Evolutionary conservation across 164 flowering plant genomes (phyloP).

Genomic region (Tinospora cordifolia): DNA sequence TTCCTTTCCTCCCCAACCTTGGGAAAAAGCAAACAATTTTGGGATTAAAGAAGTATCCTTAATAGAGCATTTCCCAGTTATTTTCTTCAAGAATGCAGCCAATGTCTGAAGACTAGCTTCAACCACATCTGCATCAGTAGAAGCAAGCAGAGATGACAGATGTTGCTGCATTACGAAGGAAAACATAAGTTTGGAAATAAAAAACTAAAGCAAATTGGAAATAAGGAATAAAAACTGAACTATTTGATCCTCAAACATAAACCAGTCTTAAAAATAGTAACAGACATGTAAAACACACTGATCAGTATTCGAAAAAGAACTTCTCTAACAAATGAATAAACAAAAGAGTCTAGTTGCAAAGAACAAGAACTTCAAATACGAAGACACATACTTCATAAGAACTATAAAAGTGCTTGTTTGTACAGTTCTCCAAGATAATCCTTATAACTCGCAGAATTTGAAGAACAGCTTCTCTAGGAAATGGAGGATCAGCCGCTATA

Average conservation of each 20-base stretch:
- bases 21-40: conserved; percentile 75
- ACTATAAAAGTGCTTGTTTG: conserved; percentile 80
- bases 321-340: neutral
- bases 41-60: conserved; percentile 60
- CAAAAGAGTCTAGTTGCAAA: neutral
- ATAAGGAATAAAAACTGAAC: neutral
- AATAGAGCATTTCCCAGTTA: conserved; percentile 60
- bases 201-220: neutral
- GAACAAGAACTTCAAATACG: neutral
- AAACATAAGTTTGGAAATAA: conserved; percentile 6
- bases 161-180: conserved; percentile 59
- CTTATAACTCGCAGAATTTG: conserved; percentile 81
- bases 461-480: conserved; percentile 77
- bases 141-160: conserved; percentile 76
- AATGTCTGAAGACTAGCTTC: conserved; percentile 85
- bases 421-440: conserved; percentile 82
- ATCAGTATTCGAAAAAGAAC: neutral
- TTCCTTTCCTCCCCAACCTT: conserved; percentile 97
- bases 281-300: neutral
- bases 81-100: conserved; percentile 77
- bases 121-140: conserved; percentile 82
- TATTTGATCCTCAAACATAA: neutral
- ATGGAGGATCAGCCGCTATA: conserved; percentile 72
- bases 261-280: neutral
- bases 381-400: conserved; percentile 62